A percentile compares a stretch with the other conserved stretches of the same genome.
Evolutionary conservation across 495 filamentous ascomycete species (phyloP).

Genomic region (Penicillium bovifimosum): DNA sequence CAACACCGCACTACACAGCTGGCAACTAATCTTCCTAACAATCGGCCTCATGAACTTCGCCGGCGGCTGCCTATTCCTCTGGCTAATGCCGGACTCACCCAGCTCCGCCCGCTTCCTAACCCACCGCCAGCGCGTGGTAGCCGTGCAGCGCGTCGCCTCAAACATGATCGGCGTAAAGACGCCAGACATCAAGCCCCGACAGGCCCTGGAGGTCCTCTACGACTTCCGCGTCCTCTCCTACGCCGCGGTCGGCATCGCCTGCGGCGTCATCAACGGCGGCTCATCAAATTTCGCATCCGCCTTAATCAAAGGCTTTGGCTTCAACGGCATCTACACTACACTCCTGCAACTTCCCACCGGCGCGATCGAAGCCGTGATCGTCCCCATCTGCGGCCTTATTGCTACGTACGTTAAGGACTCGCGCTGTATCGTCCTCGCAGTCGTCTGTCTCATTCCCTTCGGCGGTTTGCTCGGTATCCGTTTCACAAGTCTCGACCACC

Average conservation of each 20-base stretch:
- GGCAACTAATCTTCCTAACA: conserved; percentile 53
- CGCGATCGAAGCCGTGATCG: conserved; percentile 37
- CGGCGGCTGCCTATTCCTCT: conserved; percentile 36
- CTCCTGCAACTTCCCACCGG: conserved; percentile 44
- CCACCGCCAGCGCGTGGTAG: conserved; percentile 39
- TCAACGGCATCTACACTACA: conserved; percentile 33
- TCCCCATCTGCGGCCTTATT: conserved; percentile 32
- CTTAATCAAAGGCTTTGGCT: conserved; percentile 43
- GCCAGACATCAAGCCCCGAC: conserved; percentile 28
- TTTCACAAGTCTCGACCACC: conserved; percentile 38
- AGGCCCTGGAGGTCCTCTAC: conserved; percentile 35
- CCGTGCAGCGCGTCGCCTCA: conserved; percentile 37
- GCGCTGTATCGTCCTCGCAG: conserved; percentile 36
- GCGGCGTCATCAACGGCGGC: conserved; percentile 42
- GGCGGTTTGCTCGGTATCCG: conserved; percentile 40
- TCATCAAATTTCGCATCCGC: conserved; percentile 43
- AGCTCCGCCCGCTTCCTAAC: conserved; percentile 36
- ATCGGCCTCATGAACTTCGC: conserved; percentile 47
- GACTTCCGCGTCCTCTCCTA: conserved; percentile 37
- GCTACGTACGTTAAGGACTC: conserved; percentile 39
- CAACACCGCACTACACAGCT: conserved; percentile 37
- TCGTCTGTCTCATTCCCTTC: conserved; percentile 32
- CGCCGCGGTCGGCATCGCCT: conserved; percentile 31
- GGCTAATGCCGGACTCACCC: conserved; percentile 40
- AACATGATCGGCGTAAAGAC: conserved; percentile 51